Evolutionary conservation across 1,284 basidiomycete species (phyloP), one percentile per base, ranked within the genome.

Genomic region (Ceratobasidium sp.): DNA sequence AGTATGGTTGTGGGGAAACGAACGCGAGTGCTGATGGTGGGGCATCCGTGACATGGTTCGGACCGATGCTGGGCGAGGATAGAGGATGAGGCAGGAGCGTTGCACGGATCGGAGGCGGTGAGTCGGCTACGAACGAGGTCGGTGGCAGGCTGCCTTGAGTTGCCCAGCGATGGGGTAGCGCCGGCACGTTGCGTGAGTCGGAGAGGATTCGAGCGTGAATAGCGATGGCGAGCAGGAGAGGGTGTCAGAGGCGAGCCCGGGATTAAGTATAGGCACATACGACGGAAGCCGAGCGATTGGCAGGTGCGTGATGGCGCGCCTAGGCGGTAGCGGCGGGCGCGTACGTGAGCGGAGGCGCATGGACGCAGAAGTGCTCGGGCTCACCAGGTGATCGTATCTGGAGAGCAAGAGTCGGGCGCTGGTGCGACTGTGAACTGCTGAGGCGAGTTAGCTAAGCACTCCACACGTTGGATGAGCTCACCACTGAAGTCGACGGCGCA

Each of bases 21-120:
- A 69, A 13, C 65, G 65, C 51, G 65, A 69, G 53, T 69, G 65
- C 65, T 69, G 65, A 46, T 69, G 65, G 53, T 69, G 65, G 65
- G 65, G 65, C n/a, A 37, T 31, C 19, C 65, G 49, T 14, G 65
- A 69, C 65, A 69, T 69, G 49, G 37, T 24, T 41, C 31, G 43
- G 61, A 43, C 34, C 53, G 34, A 7, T 37, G 16, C 0, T 37
- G 9, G 48, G 19, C n/a, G 49, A n/a, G 13, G 19, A 69, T 5
- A 19, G 43, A 69, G 64, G 46, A 37, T 66, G 34, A 31, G 41
- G 61, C 39, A 41, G 34, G 58, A 39, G 34, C 34, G 14, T 64
- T 14, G 64, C 29, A n/a, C 27, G 31, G 46, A 43, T 69, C 65
- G 63, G 5, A 53, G 27, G 51, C 22, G 51, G 9, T 53, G 58